phyloP scores from a whole-genome alignment of 257 asterid species.

The Solanum tarapatanum region DNA sequence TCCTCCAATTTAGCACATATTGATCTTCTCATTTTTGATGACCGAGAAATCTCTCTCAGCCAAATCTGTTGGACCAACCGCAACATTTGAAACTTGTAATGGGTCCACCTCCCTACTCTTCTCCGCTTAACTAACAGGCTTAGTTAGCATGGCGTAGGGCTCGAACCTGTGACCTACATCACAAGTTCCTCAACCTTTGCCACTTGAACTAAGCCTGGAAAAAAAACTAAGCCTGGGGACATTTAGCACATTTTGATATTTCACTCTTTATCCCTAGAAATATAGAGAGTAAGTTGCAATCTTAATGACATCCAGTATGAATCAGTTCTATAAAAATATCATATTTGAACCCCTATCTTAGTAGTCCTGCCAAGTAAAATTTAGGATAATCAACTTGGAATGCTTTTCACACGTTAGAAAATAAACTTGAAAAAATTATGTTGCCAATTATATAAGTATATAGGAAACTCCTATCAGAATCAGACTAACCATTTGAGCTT shows the following conservation, averaged over 20 bases:
- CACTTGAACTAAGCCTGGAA: neutral
- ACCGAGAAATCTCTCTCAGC: neutral
- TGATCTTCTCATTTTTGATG: neutral
- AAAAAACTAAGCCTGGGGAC: neutral
- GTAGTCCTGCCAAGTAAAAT: neutral
- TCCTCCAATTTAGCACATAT: neutral
- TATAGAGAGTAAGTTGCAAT: neutral
- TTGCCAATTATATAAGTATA: neutral
- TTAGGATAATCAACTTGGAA: neutral
- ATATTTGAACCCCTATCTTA: neutral
- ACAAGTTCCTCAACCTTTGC: neutral
- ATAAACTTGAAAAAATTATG: neutral
- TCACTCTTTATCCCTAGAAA: neutral
- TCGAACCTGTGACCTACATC: neutral
- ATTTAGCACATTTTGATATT: neutral
- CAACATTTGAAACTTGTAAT: neutral
- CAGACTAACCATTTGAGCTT: constrained; percentile 81
- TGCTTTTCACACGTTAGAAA: neutral
- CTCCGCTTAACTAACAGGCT: neutral
- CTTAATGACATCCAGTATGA: neutral
- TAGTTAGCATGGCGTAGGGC: neutral
- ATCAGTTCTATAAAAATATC: neutral
- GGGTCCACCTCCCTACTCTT: neutral
- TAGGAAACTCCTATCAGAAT: neutral
- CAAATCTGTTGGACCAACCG: neutral